These are phyloP conservation scores for Gnomoniopsis sp. DNA, from an alignment of 2,329 filamentous ascomycete species.

Conservation along the genomic window DNA sequence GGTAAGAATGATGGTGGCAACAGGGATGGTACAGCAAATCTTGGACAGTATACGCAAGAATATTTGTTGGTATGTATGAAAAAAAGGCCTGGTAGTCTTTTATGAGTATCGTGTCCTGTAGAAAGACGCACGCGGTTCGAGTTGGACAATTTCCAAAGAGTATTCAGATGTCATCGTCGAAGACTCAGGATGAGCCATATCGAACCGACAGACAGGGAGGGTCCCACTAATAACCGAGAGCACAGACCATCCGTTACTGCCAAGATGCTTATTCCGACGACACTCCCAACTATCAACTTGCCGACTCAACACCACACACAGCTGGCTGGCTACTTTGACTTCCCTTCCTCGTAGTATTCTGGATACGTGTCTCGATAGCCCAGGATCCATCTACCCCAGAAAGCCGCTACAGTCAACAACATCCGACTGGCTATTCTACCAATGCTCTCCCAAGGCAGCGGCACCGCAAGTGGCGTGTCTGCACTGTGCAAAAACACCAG, in stretches of 20 bases:
- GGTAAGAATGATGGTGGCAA: too few species aligned
- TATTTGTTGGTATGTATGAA: too few species aligned
- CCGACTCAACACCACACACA: too few species aligned
- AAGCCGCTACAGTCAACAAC: conserved; percentile 4
- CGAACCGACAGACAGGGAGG: neutral
- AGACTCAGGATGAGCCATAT: neutral
- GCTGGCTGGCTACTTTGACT: conserved; percentile 1
- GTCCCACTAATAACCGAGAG: too few species aligned
- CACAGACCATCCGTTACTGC: too few species aligned
- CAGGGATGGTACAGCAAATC: too few species aligned
- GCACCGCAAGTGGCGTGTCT: conserved; percentile 16
- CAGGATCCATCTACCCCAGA: conserved; percentile 16
- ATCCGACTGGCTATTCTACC: conserved; percentile 4
- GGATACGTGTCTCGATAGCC: conserved; percentile 16
- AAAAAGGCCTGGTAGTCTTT: too few species aligned
- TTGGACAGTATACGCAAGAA: too few species aligned
- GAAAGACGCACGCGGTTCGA: neutral
- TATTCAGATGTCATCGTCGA: neutral
- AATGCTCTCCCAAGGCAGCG: conserved; percentile 6
- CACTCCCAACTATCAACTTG: too few species aligned
- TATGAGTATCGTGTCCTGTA: neutral
- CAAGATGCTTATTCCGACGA: too few species aligned
- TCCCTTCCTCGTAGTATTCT: conserved; percentile 19
- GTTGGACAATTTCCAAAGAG: neutral
- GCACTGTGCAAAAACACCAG: conserved; percentile 20